Evolutionary conservation across 352 stramenopile genomes (phyloP).

Genomic region (Phytophthora ohioensis): DNA sequence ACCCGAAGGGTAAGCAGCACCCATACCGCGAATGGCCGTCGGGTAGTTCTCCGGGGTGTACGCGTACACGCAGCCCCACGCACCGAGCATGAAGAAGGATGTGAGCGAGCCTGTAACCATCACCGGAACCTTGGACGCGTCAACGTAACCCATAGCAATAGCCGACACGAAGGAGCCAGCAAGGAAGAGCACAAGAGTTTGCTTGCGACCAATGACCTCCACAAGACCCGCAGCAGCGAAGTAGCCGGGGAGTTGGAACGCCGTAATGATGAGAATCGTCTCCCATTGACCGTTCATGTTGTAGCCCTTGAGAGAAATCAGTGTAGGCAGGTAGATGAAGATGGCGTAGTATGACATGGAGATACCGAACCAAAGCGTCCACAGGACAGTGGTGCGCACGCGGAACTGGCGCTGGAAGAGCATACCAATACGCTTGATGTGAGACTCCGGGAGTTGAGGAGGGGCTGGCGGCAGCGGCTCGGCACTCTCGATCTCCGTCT

Average conservation of each 20-base stretch:
- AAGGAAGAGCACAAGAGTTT: conserved; percentile 66
- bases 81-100: conserved; percentile 77
- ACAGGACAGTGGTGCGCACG: conserved; percentile 64
- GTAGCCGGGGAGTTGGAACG: conserved; percentile 73
- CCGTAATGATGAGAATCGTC: conserved; percentile 68
- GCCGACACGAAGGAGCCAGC: conserved; percentile 52
- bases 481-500: conserved; percentile 41
- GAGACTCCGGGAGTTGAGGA: conserved; percentile 50
- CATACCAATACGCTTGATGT: conserved; percentile 60
- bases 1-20: conserved; percentile 67
- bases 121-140: conserved; percentile 45
- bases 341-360: conserved; percentile 80
- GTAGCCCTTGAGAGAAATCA: conserved; percentile 68
- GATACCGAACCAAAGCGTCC: conserved; percentile 75
- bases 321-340: conserved; percentile 64
- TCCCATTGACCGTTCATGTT: conserved; percentile 65
- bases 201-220: conserved; percentile 62
- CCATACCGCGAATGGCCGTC: conserved; percentile 74
- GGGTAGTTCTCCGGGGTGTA: conserved; percentile 85
- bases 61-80: conserved; percentile 75
- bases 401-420: conserved; percentile 64
- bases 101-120: conserved; percentile 61
- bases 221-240: conserved; percentile 59
- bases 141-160: conserved; percentile 72
- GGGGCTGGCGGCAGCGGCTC: conserved; percentile 16